Evolutionary conservation across 225 moss, liverwort and hornwort genomes (phyloP), one percentile per base, ranked within the genome.

Genomic region (Anthoceros angustus): DNA sequence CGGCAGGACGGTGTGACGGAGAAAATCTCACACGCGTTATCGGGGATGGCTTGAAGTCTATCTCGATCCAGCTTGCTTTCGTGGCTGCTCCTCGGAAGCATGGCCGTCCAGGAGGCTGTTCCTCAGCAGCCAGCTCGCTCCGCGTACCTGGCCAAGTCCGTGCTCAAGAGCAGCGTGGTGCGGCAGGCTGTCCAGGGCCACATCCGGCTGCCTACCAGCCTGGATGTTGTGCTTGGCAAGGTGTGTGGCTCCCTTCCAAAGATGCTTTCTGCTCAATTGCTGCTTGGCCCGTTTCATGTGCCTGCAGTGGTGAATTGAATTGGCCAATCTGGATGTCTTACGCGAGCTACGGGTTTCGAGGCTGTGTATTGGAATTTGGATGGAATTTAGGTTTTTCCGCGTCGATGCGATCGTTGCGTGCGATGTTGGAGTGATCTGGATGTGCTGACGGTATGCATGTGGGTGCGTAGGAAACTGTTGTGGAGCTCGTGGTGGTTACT

Each of bases 211-310:
- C 71, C 86, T 66, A 81, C 92, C 64, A 83, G 85, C 40, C 81
- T 80, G 64, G 98, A 99, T 77, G 81, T 99, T 66, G 98, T 99
- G 46, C 86, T 99, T 68, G 98, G 98, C 77, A 99, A 99, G 92
- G 93, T 89, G 18, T 55, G 55, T 55, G 7, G 14, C 23, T 18
- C n/a, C 23, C 55, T 0, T 4, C 8, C 32, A 1, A 4, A 32
- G 32, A 32, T 32, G 2, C 55, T 48, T 12, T 2, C n/a, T 55
- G 55, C 18, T 55, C 15, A 18, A 18, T 55, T 18, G 46, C 18
- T 18, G 46, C 46, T 48, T 48, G 12, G 46, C 46, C 12, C 46
- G 18, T 12, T 48, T 48, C 46, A 41, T 9, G 55, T 21, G 0
- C n/a, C 0, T 6, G n/a, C 40, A 14, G 60, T 49, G 38, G 10